These are phyloP conservation scores for Hypoxylon intermedium DNA, from an alignment of 495 filamentous ascomycete species.

Conservation along the genomic window DNA sequence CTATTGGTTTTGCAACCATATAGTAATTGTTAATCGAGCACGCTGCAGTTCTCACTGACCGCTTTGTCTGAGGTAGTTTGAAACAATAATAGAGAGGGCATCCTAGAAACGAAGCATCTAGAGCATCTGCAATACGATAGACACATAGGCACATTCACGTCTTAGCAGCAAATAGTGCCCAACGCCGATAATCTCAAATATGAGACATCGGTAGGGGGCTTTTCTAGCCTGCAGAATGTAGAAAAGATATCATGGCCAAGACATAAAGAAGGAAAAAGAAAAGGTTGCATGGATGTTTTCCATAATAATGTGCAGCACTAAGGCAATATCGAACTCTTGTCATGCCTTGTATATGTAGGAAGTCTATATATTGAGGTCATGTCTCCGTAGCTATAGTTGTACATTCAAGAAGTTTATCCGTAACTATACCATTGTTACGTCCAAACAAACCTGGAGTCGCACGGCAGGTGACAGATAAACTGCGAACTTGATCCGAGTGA, in stretches of 20 bases:
- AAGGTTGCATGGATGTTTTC: too few relatives aligned
- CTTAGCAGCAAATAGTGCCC: neutral
- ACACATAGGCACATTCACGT: neutral
- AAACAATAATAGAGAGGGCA: neutral
- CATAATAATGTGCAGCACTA: too few relatives aligned
- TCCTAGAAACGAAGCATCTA: neutral
- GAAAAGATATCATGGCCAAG: too few relatives aligned
- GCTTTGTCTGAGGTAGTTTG: neutral
- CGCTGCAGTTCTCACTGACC: neutral
- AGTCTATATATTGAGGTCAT: too few relatives aligned
- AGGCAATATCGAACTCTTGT: too few relatives aligned
- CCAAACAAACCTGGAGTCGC: slow-evolving; percentile 5
- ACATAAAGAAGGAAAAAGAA: neutral
- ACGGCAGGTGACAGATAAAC: slow-evolving; percentile 15
- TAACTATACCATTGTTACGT: too few relatives aligned
- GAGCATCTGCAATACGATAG: neutral
- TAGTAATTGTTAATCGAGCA: too few relatives aligned
- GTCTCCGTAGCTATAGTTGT: too few relatives aligned
- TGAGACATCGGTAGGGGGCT: neutral
- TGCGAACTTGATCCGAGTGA: slow-evolving; percentile 27
- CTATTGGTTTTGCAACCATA: too few relatives aligned
- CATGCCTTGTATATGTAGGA: too few relatives aligned
- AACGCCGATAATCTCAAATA: neutral
- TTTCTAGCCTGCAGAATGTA: too few relatives aligned
- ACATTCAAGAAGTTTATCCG: too few relatives aligned